Evolutionary conservation across 208 protist species (phyloP).

Genomic region (Acanthamoeba quina): DNA sequence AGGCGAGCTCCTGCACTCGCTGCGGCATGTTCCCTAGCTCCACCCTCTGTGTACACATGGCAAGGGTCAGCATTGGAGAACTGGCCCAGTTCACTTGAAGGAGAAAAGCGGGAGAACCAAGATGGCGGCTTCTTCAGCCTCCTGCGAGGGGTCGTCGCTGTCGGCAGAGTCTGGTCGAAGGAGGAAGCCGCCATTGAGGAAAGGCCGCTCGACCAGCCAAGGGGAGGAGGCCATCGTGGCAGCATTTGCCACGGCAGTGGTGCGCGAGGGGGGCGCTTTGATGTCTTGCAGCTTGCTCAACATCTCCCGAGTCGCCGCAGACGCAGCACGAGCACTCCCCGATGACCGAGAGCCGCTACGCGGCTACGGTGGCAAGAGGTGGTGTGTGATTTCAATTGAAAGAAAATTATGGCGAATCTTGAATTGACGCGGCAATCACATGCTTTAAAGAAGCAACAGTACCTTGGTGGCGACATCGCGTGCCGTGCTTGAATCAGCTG

Average conservation of each 20-base stretch:
- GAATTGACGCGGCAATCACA: too few species aligned
- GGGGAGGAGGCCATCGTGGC: not conserved
- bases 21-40: conserved; percentile 35
- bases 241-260: not conserved
- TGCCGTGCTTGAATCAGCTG: not conserved
- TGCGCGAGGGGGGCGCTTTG: not conserved
- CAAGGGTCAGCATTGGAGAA: not conserved
- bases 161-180: not conserved
- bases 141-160: not conserved
- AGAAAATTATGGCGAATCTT: too few species aligned
- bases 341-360: conserved; percentile 1
- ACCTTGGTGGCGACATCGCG: not conserved
- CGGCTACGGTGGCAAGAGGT: not conserved
- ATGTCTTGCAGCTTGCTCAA: conserved; percentile 27
- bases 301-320: not conserved
- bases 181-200: conserved; percentile 7
- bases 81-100: not conserved
- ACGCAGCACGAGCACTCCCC: not conserved
- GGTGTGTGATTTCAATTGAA: not conserved
- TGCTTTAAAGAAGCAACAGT: not conserved
- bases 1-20: conserved; percentile 37
- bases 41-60: not conserved
- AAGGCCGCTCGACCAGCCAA: conserved; percentile 5
- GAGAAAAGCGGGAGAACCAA: not conserved
- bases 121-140: not conserved